These are phyloP conservation scores for Microbotryum silenes-acaulis DNA, from an alignment of 1,284 basidiomycete genomes.

Conservation along the genomic window DNA sequence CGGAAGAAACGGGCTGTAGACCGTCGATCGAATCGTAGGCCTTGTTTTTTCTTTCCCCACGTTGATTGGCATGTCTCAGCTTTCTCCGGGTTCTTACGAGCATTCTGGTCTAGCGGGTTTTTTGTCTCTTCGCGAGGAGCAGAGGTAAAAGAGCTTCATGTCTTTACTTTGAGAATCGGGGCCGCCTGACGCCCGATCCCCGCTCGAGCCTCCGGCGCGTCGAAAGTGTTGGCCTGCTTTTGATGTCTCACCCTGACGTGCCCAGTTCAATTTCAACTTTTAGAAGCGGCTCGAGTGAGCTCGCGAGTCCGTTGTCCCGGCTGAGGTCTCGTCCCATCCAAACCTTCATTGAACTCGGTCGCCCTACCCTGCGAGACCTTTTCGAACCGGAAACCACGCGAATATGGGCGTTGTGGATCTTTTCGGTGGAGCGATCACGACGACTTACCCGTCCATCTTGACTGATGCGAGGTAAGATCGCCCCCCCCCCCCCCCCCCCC, in stretches of 20 bases:
- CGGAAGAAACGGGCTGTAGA: background rate
- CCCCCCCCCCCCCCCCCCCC: constrained; percentile 2
- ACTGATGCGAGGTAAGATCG: constrained; percentile 75
- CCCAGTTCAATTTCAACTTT: background rate
- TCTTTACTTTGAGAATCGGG: background rate
- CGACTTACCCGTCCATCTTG: constrained; percentile 53
- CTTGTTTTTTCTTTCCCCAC: too few species aligned
- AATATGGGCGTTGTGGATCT: constrained; percentile 30
- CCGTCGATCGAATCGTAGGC: background rate
- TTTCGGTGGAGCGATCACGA: constrained; percentile 67
- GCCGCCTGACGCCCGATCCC: too few species aligned
- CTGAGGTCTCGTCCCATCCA: background rate
- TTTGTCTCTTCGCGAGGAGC: background rate
- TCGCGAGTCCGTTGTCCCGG: background rate
- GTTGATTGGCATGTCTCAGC: too few species aligned
- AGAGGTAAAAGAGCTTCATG: background rate
- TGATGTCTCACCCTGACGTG: background rate
- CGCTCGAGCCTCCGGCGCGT: too few species aligned
- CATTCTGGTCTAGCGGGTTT: background rate
- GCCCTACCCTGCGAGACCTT: background rate
- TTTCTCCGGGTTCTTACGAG: background rate
- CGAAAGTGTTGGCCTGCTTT: too few species aligned
- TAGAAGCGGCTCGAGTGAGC: background rate
- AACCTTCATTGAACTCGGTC: background rate
- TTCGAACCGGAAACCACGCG: background rate